Evolutionary conservation across 1,139 yeast species (phyloP), one percentile per base, ranked within the genome.

Genomic region (Geotrichum histeridarum): DNA sequence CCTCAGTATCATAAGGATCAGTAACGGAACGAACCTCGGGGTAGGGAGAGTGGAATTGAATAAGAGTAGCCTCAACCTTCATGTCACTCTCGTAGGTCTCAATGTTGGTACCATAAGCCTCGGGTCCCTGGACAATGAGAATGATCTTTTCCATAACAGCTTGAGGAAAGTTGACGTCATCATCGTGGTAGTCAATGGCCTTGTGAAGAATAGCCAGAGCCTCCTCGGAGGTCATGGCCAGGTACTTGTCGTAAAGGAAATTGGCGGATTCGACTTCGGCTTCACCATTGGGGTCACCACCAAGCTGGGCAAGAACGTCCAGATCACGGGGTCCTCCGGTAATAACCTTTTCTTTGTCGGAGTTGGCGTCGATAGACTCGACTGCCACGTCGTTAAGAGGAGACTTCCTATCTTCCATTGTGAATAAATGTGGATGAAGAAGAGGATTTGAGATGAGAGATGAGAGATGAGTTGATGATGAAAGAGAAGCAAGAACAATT

Each of bases 121-220:
- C 59, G 8, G 59, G 59, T 8, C 64, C 64, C 41, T 60, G 45
- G 5, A 66, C 60, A 15, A 73, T 61, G 4, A 57, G 53, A 47
- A 61, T 48, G 53, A 74, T 64, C 48, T 65, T 64, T 1, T 60
- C 62, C 62, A 67, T 73, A 51, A 73, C 77, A 8, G 65, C 69
- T 6, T 60, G 57, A 5, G 81, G 77, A 59, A 81, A 75, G 61
- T 82, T 82, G 53, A 76, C 73, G 64, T 82, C 87, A 46, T 70
- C 75, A 1, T 64, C 62, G 61, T 79, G 81, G 37, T 75, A 74
- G 1, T 61, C 69, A 3, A 74, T 57, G 6, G 77, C 72, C 15
- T 70, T 67, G 48, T 68, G 62, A 50, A 82, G 68, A 48, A 79
- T 73, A 32, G 67, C 70, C 2, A 77, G 33, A 0, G 82, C 75